Evolutionary conservation across 345 rosid genomes (phyloP).

Genomic region (Physaria fendleri): DNA sequence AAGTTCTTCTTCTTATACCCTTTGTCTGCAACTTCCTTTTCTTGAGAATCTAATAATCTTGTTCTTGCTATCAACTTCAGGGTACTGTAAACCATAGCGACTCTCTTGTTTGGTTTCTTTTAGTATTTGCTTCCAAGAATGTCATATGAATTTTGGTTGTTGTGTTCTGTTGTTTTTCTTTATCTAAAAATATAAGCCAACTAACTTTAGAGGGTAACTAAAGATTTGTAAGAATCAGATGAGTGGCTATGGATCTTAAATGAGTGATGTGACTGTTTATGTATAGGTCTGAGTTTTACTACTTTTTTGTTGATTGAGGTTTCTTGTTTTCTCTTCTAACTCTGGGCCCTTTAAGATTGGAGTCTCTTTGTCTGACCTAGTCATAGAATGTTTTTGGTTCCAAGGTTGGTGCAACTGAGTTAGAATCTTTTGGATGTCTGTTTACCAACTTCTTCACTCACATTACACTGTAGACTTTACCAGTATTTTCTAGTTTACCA

Average conservation of each 20-base stretch:
- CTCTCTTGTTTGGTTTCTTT: background rate
- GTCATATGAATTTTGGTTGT: background rate
- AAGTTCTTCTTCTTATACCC: conserved; percentile 20
- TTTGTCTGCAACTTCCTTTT: conserved; percentile 25
- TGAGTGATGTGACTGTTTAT: conserved; percentile 17
- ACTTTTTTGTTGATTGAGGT: conserved; percentile 6
- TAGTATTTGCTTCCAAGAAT: background rate
- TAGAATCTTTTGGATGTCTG: conserved; percentile 40
- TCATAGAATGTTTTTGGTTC: conserved; percentile 16
- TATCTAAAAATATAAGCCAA: conserved; percentile 1
- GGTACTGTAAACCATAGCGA: conserved; percentile 4
- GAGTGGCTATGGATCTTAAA: conserved; percentile 3
- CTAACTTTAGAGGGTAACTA: conserved; percentile 15
- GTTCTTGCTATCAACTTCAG: conserved; percentile 7
- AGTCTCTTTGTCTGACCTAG: conserved; percentile 12
- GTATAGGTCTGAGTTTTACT: conserved; percentile 5
- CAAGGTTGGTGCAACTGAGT: conserved; percentile 30
- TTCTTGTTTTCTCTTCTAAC: conserved; percentile 10
- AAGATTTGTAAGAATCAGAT: background rate
- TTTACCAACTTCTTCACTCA: conserved; percentile 42
- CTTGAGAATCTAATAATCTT: background rate
- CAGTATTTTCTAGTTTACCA: too few relatives aligned
- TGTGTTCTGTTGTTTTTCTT: background rate
- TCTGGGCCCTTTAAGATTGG: background rate
- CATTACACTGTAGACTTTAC: conserved; percentile 18